Percentiles rank a stretch among this genome's conserved stretches.
phyloP scores from a whole-genome alignment of 768 basidiomycete genomes.

The Cystobasidium onofrii region DNA sequence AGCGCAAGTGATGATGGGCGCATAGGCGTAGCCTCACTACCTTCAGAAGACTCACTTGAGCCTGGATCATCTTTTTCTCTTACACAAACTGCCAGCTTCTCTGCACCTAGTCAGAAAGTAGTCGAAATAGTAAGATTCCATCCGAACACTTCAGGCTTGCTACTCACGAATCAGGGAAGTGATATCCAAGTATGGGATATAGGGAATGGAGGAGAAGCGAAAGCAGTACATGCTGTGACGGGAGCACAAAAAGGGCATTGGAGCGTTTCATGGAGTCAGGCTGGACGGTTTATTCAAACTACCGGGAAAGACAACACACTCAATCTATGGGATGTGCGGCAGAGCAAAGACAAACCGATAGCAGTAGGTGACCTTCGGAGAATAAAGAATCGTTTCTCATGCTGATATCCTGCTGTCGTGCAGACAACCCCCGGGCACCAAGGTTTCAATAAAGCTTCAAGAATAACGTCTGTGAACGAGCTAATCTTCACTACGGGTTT shows the following conservation, averaged over 20 bases:
- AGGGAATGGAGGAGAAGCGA: not conserved
- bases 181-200: constrained; percentile 13
- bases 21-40: constrained; percentile 1
- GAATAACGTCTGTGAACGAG: constrained; percentile 17
- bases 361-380: not conserved
- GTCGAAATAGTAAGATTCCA: constrained; percentile 28
- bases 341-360: not conserved
- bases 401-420: not conserved
- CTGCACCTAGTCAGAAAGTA: not conserved
- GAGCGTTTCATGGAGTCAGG: constrained; percentile 24
- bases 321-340: constrained; percentile 19
- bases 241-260: constrained; percentile 20
- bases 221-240: not conserved
- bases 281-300: constrained; percentile 17
- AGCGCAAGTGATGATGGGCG: constrained; percentile 15
- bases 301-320: constrained; percentile 26
- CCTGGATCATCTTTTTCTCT: not conserved
- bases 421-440: constrained; percentile 18
- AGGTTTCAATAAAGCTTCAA: constrained; percentile 21
- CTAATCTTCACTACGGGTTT: constrained; percentile 25
- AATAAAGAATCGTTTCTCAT: not conserved
- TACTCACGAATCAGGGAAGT: constrained; percentile 1
- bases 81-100: not conserved
- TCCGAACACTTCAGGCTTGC: constrained; percentile 11
- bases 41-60: not conserved